Evolutionary conservation across 2,329 filamentous ascomycete species (phyloP), one percentile per base, ranked within the genome.

Genomic region (Fusarium robinianum): DNA sequence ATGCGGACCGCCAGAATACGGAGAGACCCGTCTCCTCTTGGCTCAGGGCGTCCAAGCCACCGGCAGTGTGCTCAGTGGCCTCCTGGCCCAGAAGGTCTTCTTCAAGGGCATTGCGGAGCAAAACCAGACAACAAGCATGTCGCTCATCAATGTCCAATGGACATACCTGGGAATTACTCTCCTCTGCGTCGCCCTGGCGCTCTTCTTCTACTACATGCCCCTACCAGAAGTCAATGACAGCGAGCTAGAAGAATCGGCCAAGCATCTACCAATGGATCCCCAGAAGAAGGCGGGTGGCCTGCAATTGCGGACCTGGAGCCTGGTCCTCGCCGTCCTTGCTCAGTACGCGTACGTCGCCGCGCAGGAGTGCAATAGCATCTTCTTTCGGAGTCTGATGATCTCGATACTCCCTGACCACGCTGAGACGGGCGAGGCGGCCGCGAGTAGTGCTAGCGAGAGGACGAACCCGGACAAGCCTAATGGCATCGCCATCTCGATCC

Each of bases 291-390:
- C 75, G 14, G 71, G 71, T 23, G 77, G 79, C 2, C 55, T 83
- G 5, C 74, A 80, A 53, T 67, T 80, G 17, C 76, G 78, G 16
- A 81, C 77, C 1, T 69, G 76, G 60, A 76, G 71, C 22, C 74
- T 95, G 7, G 80, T 82, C 47, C 76, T 91, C 46, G 90, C 87
- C 1, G 82, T 90, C 0, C 66, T 85, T 23, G 83, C 87, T 0
- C 89, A 95, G 60, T 95, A 88, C 72, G 80, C 80, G 21, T 95
- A 95, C 61, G 84, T 88, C 2, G 87, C 85, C 6, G 81, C 84
- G 0, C 90, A 95, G 60, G 83, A 84, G 58, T 76, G 73, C 61
- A 76, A 81, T 67, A 79, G 76, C 52, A 77, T 83, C 55, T 85
- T 76, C 64, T 84, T 86, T 60, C 67, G 74, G 11, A 63, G 66